Evolutionary conservation across 2,329 filamentous ascomycete genomes (phyloP).

Genomic region (Cladosporium sp.): DNA sequence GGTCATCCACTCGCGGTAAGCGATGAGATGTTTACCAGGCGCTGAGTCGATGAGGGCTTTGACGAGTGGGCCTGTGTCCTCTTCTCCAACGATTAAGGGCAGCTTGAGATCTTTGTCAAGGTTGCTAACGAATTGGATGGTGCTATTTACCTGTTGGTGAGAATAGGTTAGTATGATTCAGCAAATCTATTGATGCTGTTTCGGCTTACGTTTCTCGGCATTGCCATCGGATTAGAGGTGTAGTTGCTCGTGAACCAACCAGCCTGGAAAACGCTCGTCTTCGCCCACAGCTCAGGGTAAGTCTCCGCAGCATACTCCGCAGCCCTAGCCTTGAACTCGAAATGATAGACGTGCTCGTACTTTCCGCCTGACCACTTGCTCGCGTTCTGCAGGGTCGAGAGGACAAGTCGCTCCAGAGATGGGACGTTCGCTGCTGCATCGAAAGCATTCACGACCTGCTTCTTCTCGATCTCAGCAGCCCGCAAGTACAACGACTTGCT

Average conservation of each 20-base stretch:
- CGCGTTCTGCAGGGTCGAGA: not conserved
- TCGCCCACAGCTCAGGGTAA: constrained; percentile 1
- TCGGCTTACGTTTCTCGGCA: not conserved
- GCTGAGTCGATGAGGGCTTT: not conserved
- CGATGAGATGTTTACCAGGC: not conserved
- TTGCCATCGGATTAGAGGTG: not conserved
- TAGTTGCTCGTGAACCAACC: not conserved
- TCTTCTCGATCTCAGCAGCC: not conserved
- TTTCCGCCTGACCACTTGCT: not conserved
- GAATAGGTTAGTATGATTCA: not conserved
- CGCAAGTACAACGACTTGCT: not conserved
- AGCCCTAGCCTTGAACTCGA: not conserved
- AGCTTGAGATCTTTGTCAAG: not conserved
- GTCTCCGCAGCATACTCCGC: not conserved
- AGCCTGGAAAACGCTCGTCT: constrained; percentile 1
- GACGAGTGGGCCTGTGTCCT: not conserved
- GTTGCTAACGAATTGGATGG: not conserved
- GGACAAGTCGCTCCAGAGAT: constrained; percentile 3
- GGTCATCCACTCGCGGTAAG: not conserved
- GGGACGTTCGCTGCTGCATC: not conserved
- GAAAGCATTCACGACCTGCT: not conserved
- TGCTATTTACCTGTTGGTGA: not conserved
- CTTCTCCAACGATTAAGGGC: not conserved
- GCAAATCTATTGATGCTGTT: not conserved
- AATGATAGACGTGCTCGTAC: constrained; percentile 7